Conservation (phyloP, 169 alveolate species). For the Plasmodium falciparum region DNA sequence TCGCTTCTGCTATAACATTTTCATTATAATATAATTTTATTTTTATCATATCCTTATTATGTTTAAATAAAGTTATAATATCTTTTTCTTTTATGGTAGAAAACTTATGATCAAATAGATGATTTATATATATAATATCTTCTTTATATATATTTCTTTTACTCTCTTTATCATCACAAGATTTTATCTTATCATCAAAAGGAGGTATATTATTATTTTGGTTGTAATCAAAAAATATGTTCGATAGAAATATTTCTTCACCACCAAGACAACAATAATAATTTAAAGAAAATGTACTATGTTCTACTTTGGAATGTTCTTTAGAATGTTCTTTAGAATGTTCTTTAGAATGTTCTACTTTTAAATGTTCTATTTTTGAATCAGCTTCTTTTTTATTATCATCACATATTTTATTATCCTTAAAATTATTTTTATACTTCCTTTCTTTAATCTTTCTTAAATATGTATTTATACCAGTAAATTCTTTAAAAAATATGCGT, state of each 20-base stretch:
- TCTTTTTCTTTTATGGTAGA: slow-evolving; percentile 67
- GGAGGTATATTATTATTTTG: no score
- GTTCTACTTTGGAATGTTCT: no score
- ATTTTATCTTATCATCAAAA: neutral
- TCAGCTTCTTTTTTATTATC: neutral
- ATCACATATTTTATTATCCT: neutral
- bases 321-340: no score
- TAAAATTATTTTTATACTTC: neutral
- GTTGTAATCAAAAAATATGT: neutral
- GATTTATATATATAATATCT: slow-evolving; percentile 16
- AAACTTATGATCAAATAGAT: slow-evolving; percentile 45
- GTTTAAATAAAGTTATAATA: slow-evolving; percentile 45
- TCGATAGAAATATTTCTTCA: slow-evolving; percentile 20
- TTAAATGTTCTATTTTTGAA: no score
- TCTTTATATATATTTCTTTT: neutral
- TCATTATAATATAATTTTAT: slow-evolving; percentile 13
- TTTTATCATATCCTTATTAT: slow-evolving; percentile 43
- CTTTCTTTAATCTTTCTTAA: slow-evolving; percentile 9
- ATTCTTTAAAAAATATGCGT: slow-evolving; percentile 28
- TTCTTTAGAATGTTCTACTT: no score
- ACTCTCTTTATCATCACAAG: neutral
- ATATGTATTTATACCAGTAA: slow-evolving; percentile 45
- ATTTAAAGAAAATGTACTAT: slow-evolving; percentile 8
- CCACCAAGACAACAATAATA: slow-evolving; percentile 53
- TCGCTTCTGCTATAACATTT: slow-evolving; percentile 49